Conservation (phyloP, 208 protist species). For the Wallacemonas collosoma region DNA sequence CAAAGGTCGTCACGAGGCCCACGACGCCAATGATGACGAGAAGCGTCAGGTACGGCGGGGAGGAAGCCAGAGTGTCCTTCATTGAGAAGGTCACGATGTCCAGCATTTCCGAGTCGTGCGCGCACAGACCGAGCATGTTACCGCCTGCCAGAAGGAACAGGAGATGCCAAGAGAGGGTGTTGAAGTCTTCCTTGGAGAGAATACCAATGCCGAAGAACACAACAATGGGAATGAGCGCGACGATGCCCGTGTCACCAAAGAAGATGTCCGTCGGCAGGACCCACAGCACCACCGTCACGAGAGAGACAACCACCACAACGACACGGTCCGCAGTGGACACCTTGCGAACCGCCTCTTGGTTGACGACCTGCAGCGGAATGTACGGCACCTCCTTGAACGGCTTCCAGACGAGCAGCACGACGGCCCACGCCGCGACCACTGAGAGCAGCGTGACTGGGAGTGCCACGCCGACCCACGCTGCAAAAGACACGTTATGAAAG, state of each 20-base stretch:
- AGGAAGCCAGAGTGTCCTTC: slow-evolving; percentile 50
- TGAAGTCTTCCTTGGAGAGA: slow-evolving; percentile 92
- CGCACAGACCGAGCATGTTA: slow-evolving; percentile 93
- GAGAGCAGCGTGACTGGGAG: slow-evolving; percentile 77
- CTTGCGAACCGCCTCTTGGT: slow-evolving; percentile 50
- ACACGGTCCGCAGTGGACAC: slow-evolving; percentile 52
- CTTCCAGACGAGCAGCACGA: slow-evolving; percentile 86
- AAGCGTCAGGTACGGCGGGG: slow-evolving; percentile 71
- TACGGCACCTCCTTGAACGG: slow-evolving; percentile 86
- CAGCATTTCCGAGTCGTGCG: slow-evolving; percentile 83
- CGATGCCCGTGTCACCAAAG: slow-evolving; percentile 93
- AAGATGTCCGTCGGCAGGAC: slow-evolving; percentile 72
- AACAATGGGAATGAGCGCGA: slow-evolving; percentile 91
- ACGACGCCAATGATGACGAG: slow-evolving; percentile 64
- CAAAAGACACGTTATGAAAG: slow-evolving; percentile 84
- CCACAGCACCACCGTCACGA: slow-evolving; percentile 87
- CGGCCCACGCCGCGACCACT: slow-evolving; percentile 65
- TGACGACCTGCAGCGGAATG: slow-evolving; percentile 86
- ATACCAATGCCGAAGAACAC: slow-evolving; percentile 94
- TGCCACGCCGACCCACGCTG: slow-evolving; percentile 80
- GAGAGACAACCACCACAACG: slow-evolving; percentile 73
- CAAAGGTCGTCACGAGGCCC: slow-evolving; percentile 86
- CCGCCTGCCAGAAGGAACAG: slow-evolving; percentile 93
- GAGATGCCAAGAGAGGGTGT: slow-evolving; percentile 92
- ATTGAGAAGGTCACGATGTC: slow-evolving; percentile 79